A percentile compares a stretch with the other conserved stretches of the same genome.
phyloP scores from a whole-genome alignment of 2,329 filamentous ascomycete species.

The Aspergillus hiratsukae region DNA sequence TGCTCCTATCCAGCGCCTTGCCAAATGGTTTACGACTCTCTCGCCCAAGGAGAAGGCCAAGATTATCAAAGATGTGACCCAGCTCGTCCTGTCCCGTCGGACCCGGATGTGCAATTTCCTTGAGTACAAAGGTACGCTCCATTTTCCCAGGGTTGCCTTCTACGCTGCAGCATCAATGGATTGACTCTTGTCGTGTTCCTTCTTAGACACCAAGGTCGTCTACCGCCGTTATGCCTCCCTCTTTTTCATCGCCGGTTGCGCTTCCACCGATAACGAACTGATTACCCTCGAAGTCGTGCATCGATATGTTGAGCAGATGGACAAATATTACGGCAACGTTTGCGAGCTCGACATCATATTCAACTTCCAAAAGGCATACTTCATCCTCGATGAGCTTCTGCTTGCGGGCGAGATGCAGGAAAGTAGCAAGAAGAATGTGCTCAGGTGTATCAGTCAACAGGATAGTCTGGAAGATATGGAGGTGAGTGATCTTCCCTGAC shows the following conservation, averaged over 20 bases:
- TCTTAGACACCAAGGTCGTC: slow-evolving; percentile 89
- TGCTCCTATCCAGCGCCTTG: slow-evolving; percentile 67
- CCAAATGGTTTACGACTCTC: slow-evolving; percentile 98
- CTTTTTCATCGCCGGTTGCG: slow-evolving; percentile 97
- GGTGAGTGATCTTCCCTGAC: slow-evolving; percentile 58
- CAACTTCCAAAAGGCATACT: slow-evolving; percentile 99
- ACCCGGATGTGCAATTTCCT: slow-evolving; percentile 99
- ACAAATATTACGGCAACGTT: slow-evolving; percentile 99
- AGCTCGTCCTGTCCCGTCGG: slow-evolving; percentile 89
- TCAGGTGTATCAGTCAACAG: slow-evolving; percentile 93
- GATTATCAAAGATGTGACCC: slow-evolving; percentile 99
- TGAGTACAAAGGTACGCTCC: slow-evolving; percentile 82
- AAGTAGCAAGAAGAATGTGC: slow-evolving; percentile 98
- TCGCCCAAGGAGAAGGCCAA: slow-evolving; percentile 98
- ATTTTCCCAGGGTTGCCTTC: neutral
- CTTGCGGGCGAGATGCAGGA: slow-evolving; percentile 96
- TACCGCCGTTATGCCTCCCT: slow-evolving; percentile 98
- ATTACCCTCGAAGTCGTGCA: slow-evolving; percentile 98
- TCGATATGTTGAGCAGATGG: slow-evolving; percentile 99
- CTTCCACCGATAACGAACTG: slow-evolving; percentile 95
- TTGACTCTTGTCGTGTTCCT: slow-evolving; percentile 4
- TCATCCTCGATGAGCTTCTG: slow-evolving; percentile 94
- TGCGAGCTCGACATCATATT: slow-evolving; percentile 99
- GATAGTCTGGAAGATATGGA: slow-evolving; percentile 98
- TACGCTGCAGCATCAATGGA: slow-evolving; percentile 3